Evolutionary conservation across 805 yeast genomes (phyloP), one percentile per base, ranked within the genome.

Genomic region (Kodamaea restingae): DNA sequence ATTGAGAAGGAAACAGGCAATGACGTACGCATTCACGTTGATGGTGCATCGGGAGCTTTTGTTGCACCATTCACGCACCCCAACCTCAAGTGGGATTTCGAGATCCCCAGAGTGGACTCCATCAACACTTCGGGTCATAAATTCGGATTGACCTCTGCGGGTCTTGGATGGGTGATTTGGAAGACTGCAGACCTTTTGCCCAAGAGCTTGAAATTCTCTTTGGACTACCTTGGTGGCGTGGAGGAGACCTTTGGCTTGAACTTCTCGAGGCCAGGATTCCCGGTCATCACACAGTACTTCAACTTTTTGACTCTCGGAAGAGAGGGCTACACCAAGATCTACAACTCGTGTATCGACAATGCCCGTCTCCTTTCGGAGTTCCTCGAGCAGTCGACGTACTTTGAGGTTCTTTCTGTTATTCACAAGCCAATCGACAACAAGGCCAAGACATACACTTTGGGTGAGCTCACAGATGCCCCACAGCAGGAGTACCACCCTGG

Each of bases 71-170:
- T 88, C 54, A 61, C 78, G 20, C 82, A 73, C 56, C 95, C 95
- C 3, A 75, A 82, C 12, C 70, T 80, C 45, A 75, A 71, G 49
- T 88, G 96, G 96, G 96, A 88, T 60, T 90, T 88, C 65, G 66
- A 80, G 45, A 57, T 84, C 35, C 76, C 77, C 18, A 73, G 96
- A 44, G 97, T 88, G 34, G 78, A 75, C 46, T 80, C 90, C 21
- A 88, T 88, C 64, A 90, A 88, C 67, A 77, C 95, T 8, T 84
- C 95, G 1, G 96, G 96, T 43, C 97, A 88, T 67, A 88, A 88
- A 65, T 88, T 85, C 63, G 97, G 97, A 25, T 69, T 88, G 36
- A 84, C 90, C 21, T 78, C 95, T 18, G 95, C 91, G 8, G 97
- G 97, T 31, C 72, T 86, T 38, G 97, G 97, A 39, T 88, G 96